These are phyloP conservation scores for Serpula lacrymans DNA, from an alignment of 768 basidiomycete species.

Conservation along the genomic window DNA sequence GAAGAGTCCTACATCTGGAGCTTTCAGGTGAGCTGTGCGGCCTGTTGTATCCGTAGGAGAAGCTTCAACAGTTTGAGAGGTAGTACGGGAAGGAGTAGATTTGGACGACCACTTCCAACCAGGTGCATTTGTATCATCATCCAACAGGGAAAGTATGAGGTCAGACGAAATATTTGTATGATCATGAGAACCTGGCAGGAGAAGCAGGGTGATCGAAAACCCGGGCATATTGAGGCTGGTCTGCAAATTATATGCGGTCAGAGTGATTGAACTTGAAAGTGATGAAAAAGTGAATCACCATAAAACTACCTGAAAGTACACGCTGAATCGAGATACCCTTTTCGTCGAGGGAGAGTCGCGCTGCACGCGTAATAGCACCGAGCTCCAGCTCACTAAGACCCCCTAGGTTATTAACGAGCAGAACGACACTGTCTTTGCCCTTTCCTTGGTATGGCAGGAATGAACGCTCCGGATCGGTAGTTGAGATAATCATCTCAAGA, in stretches of 20 bases:
- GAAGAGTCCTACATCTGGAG: slow-evolving; percentile 50
- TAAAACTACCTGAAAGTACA: slow-evolving; percentile 77
- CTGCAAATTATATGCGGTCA: slow-evolving; percentile 30
- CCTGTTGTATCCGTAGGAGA: slow-evolving; percentile 8
- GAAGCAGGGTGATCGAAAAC: slow-evolving; percentile 79
- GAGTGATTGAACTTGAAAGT: neutral
- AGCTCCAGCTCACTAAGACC: slow-evolving; percentile 83
- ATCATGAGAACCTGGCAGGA: slow-evolving; percentile 55
- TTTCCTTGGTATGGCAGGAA: slow-evolving; percentile 69
- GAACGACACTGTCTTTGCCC: slow-evolving; percentile 64
- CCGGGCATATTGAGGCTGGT: slow-evolving; percentile 93
- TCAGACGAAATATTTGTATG: slow-evolving; percentile 34
- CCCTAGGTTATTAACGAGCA: slow-evolving; percentile 87
- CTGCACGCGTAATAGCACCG: slow-evolving; percentile 62
- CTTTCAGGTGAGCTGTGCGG: slow-evolving; percentile 23
- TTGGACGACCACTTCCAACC: slow-evolving; percentile 83
- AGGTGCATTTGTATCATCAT: slow-evolving; percentile 62
- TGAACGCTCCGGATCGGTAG: slow-evolving; percentile 69
- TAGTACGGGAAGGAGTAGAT: slow-evolving; percentile 31
- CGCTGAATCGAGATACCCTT: slow-evolving; percentile 57
- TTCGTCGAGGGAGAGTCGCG: slow-evolving; percentile 49
- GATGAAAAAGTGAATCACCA: slow-evolving; percentile 44
- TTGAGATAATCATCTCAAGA: slow-evolving; percentile 68
- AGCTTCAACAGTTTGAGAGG: slow-evolving; percentile 10
- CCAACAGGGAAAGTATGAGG: slow-evolving; percentile 63